phyloP scores from a whole-genome alignment of 345 rosid species.

The Dipteronia sinensis region DNA sequence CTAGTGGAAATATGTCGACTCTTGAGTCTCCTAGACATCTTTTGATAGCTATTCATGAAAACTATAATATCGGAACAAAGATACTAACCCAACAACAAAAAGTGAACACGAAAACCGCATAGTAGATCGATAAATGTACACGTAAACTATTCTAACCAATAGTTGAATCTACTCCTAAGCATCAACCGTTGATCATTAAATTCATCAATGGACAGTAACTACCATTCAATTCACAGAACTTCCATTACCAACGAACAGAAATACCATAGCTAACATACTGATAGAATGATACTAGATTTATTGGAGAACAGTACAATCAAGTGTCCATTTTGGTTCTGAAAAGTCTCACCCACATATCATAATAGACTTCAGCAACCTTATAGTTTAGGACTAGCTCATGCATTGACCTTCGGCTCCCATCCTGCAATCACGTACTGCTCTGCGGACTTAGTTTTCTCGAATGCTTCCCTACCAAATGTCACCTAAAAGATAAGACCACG shows the following conservation, averaged over 20 bases:
- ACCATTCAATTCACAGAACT: background rate
- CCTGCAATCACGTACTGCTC: conserved; percentile 71
- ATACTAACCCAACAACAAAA: too few species aligned
- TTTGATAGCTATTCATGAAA: too few species aligned
- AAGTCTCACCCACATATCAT: conserved; percentile 16
- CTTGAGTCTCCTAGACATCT: too few species aligned
- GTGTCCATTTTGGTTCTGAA: conserved; percentile 4
- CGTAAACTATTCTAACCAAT: background rate
- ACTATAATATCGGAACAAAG: too few species aligned
- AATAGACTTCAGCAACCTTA: conserved; percentile 25
- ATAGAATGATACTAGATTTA: conserved; percentile 15
- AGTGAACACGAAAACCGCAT: too few species aligned
- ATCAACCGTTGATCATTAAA: background rate
- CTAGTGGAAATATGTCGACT: too few species aligned
- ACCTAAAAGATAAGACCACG: conserved; percentile 32
- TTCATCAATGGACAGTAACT: background rate
- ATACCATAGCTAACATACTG: background rate
- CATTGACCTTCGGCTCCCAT: conserved; percentile 83
- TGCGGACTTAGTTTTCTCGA: conserved; percentile 64
- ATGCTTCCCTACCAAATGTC: conserved; percentile 62
- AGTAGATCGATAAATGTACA: too few species aligned
- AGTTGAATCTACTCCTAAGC: background rate
- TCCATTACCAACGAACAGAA: background rate
- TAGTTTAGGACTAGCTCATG: conserved; percentile 38
- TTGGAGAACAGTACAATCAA: background rate